phyloP scores from a whole-genome alignment of 176 grass and related monocot species.

The Bromus sterilis region DNA sequence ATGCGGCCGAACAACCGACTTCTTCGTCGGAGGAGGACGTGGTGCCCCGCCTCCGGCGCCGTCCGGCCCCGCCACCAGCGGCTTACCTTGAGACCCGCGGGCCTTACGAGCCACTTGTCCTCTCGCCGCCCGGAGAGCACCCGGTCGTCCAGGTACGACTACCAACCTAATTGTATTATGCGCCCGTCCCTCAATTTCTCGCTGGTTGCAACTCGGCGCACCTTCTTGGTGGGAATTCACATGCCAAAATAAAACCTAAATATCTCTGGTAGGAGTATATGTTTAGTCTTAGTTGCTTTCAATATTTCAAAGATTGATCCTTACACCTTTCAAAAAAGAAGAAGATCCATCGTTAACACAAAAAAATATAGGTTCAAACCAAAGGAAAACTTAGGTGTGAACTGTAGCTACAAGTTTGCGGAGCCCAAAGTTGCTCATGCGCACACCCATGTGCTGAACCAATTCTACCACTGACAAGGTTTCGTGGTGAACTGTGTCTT shows the following conservation, averaged over 20 bases:
- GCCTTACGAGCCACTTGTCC: constrained; percentile 68
- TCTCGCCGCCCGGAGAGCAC: constrained; percentile 49
- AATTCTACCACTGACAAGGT: neutral
- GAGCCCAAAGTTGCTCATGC: neutral
- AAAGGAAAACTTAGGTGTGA: neutral
- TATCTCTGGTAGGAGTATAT: no score
- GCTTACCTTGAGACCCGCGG: constrained; percentile 36
- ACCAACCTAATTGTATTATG: neutral
- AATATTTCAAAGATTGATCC: neutral
- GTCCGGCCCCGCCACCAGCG: constrained; percentile 22
- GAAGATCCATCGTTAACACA: neutral
- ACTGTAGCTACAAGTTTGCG: neutral
- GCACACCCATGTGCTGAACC: neutral
- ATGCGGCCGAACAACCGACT: neutral
- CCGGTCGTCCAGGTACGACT: constrained; percentile 79
- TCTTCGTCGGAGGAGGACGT: constrained; percentile 16
- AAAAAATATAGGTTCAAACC: neutral
- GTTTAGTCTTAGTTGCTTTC: neutral
- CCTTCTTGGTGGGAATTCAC: neutral
- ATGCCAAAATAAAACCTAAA: neutral
- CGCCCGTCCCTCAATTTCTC: neutral
- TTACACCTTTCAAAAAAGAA: neutral
- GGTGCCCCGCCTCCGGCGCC: neutral
- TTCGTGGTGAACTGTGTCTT: neutral
- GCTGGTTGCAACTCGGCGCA: neutral